Conservation (phyloP, 2,329 filamentous ascomycete species). For the Calonectria ilicicola region DNA sequence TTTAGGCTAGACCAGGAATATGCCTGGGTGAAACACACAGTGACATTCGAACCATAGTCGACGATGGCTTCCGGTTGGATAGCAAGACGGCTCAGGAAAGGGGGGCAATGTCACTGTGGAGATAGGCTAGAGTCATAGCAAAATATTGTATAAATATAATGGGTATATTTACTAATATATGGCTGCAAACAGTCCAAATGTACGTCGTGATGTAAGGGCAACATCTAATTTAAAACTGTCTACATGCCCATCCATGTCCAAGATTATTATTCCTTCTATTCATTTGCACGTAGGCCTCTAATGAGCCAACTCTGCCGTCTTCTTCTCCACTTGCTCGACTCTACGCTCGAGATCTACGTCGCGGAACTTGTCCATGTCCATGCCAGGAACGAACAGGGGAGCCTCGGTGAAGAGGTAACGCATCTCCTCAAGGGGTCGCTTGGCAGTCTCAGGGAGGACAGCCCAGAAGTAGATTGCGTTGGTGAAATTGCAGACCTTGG, state of each 20-base stretch:
- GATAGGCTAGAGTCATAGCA: neutral
- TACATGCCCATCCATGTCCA: neutral
- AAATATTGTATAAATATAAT: neutral
- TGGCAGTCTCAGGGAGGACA: slow-evolving; percentile 74
- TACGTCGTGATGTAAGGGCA: neutral
- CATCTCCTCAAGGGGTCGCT: slow-evolving; percentile 76
- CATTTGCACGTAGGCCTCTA: neutral
- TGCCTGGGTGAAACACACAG: neutral
- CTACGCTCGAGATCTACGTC: slow-evolving; percentile 67
- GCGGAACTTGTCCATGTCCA: slow-evolving; percentile 60
- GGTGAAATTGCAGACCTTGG: slow-evolving; percentile 70
- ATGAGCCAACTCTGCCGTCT: slow-evolving; percentile 46
- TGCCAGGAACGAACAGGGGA: slow-evolving; percentile 70
- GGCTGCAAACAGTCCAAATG: neutral
- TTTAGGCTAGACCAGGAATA: neutral
- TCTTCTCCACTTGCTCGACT: slow-evolving; percentile 67
- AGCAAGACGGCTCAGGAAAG: neutral
- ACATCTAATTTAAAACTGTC: neutral
- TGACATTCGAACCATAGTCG: too few relatives aligned
- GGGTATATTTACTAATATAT: neutral
- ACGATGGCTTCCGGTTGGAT: neutral
- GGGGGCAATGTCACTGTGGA: neutral
- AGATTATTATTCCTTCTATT: neutral
- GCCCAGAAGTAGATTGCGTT: slow-evolving; percentile 68
- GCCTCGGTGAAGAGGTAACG: slow-evolving; percentile 74